phyloP scores from a whole-genome alignment of 2,329 filamentous ascomycete genomes.

The Cytospora piceae region DNA sequence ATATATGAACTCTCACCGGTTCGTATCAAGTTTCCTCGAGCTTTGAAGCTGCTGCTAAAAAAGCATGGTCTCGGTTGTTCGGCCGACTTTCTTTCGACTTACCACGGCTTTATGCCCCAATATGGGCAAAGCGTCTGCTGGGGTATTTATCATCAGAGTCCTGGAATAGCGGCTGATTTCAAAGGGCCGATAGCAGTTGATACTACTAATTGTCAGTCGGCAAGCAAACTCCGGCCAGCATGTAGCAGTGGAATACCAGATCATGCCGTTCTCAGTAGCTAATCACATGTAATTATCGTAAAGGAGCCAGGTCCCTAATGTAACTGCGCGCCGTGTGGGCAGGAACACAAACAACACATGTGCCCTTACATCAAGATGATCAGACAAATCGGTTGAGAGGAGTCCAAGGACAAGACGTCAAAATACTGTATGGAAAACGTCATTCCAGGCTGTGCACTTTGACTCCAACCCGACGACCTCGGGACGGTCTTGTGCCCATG shows the following conservation, averaged over 20 bases:
- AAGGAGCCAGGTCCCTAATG: not conserved
- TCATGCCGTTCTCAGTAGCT: not conserved
- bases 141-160: too few species aligned
- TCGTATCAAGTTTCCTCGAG: not conserved
- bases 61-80: not conserved
- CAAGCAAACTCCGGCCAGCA: too few species aligned
- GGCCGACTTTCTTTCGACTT: not conserved
- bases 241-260: not conserved
- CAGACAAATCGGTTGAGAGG: not conserved
- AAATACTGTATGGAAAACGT: not conserved
- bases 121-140: not conserved
- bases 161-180: not conserved
- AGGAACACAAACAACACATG: not conserved
- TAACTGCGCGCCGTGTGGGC: not conserved
- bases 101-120: not conserved
- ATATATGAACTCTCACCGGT: not conserved
- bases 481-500: too few species aligned
- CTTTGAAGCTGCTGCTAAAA: not conserved
- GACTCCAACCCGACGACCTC: too few species aligned
- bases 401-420: not conserved
- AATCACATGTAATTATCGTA: not conserved
- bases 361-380: not conserved
- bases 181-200: too few species aligned
- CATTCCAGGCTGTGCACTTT: not conserved
- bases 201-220: too few species aligned